A percentile compares a stretch with the other conserved stretches of the same genome.
phyloP scores from a whole-genome alignment of 2,329 filamentous ascomycete species.

The Fusarium sp. region DNA sequence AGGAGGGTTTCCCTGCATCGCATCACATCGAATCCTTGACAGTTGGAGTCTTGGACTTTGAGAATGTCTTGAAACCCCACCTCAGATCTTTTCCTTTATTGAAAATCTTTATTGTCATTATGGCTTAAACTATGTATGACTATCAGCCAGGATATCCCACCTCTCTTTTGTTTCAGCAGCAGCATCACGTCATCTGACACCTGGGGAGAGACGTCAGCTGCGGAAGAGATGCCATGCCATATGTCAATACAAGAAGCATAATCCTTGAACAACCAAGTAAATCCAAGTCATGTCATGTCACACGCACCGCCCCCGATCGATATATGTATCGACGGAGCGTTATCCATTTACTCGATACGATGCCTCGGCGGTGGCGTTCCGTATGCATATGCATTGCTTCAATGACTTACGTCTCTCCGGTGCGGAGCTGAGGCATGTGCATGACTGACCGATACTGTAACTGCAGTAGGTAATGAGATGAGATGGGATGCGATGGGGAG shows the following conservation, averaged over 20 bases:
- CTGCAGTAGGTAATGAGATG: neutral
- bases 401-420: neutral
- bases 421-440: constrained; percentile 20
- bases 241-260: constrained; percentile 4
- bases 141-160: constrained; percentile 10
- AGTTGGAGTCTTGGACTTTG: neutral
- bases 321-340: neutral
- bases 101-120: neutral
- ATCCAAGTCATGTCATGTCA: neutral
- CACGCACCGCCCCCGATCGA: neutral
- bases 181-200: constrained; percentile 26
- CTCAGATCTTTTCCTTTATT: constrained; percentile 4
- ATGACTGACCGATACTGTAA: constrained; percentile 1
- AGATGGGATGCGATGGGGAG: neutral
- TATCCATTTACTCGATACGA: neutral
- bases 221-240: neutral
- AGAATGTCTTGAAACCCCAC: neutral
- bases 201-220: neutral
- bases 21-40: constrained; percentile 10
- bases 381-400: neutral
- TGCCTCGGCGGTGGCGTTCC: neutral
- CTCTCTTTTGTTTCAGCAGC: constrained; percentile 5
- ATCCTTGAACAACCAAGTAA: constrained; percentile 17
- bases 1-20: constrained; percentile 1
- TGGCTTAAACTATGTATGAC: neutral